Percentiles rank a stretch among this genome's conserved stretches.
Conservation (phyloP, 2,329 filamentous ascomycete genomes). For the Aspergillus carbonarius region DNA sequence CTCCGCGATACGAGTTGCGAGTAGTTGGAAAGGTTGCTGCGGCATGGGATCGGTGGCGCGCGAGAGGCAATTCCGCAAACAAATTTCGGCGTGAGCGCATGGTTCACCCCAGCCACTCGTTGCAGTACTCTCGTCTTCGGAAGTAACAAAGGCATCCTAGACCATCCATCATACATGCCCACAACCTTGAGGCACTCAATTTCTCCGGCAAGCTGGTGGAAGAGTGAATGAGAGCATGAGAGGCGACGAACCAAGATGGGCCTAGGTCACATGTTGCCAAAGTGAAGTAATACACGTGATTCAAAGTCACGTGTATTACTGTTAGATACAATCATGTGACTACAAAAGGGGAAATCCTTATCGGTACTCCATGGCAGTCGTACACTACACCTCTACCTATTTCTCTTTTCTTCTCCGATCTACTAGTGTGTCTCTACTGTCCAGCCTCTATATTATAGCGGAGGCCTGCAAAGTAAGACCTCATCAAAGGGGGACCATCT, state of each 20-base stretch:
- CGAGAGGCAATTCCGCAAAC: slow-evolving; percentile 3
- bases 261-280: no score
- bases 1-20: neutral
- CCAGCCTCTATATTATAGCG: no score
- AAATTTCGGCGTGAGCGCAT: neutral
- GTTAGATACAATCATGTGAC: no score
- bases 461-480: no score
- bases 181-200: neutral
- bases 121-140: slow-evolving; percentile 17
- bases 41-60: neutral
- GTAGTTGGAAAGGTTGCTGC: neutral
- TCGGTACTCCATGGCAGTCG: no score
- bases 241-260: neutral
- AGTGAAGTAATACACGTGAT: no score
- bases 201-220: neutral
- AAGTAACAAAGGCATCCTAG: slow-evolving; percentile 24
- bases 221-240: neutral
- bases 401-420: no score
- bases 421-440: no score
- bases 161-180: slow-evolving; percentile 14
- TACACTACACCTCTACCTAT: no score
- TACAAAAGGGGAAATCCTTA: no score
- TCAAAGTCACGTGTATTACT: no score
- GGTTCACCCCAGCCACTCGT: slow-evolving; percentile 7
- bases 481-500: no score